Percentiles rank a stretch among this genome's conserved stretches.
Evolutionary conservation across 768 basidiomycete species (phyloP).

Genomic region (Tephrocybe sp.): DNA sequence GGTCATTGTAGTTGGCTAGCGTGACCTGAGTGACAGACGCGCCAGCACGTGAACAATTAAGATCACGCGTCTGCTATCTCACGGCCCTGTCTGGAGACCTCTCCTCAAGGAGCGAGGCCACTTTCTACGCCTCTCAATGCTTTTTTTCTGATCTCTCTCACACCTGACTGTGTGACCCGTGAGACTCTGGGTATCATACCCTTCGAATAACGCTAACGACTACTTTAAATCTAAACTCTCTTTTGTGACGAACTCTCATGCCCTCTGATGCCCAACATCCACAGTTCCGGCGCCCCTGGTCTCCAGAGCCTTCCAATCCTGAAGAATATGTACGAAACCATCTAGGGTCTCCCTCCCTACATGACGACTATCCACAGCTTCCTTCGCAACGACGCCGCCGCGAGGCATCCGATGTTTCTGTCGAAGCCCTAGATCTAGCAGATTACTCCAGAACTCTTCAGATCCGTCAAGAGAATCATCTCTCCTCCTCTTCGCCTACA

Average conservation of each 20-base stretch:
- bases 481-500: conserved; percentile 27
- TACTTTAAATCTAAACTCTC: no score
- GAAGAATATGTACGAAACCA: conserved; percentile 24
- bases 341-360: conserved; percentile 17
- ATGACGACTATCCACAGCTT: conserved; percentile 16
- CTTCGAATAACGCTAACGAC: no score
- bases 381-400: conserved; percentile 28
- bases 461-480: conserved; percentile 31
- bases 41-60: conserved; percentile 13
- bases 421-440: conserved; percentile 71
- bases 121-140: no score
- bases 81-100: conserved; percentile 5
- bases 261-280: conserved; percentile 42
- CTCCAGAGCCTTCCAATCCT: conserved; percentile 54
- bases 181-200: no score
- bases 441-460: conserved; percentile 60
- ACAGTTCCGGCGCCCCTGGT: conserved; percentile 63
- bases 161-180: no score
- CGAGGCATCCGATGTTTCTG: conserved; percentile 61
- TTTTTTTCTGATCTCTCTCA: no score
- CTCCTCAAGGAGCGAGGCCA: neutral
- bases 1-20: neutral
- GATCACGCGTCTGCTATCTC: conserved; percentile 4
- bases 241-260: conserved; percentile 22
- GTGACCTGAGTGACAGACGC: conserved; percentile 7